Evolutionary conservation across 225 moss, liverwort and hornwort species (phyloP), one percentile per base, ranked within the genome.

Genomic region (Straminergon stramineum): DNA sequence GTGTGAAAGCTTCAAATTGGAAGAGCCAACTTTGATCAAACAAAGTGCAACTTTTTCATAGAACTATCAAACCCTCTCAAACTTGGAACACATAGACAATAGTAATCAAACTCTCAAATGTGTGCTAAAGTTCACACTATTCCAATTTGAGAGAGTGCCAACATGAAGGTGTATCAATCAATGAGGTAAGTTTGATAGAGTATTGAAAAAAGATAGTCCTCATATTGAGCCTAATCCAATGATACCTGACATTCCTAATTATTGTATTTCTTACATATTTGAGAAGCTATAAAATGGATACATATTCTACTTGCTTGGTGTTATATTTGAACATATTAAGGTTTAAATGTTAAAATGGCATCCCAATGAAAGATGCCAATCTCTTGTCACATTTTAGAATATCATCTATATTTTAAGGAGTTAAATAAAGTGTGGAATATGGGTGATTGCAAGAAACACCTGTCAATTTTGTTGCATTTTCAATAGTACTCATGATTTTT

Each of bases 221-320:
- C 5, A 7, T 18, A 3, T 48, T 30, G 30, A 48, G 1, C 1
- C 3, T 0, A 0, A 74, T 74, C 6, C 11, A 48, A 48, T 11
- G 17, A 18, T 4, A 11, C 11, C 18, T 48, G 10, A 0, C 30
- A 30, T 18, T 75, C 2, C 17, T 31, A 75, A 48, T 48, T 48
- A 10, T 75, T 30, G 28, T 43, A 74, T 10, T 3, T 30, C 30
- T 45, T 74, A 45, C 6, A 74, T 17, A 1, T 28, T 28, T 45
- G 5, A 45, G 5, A 74, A 74, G 28, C 4, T 74, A 74, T 3
- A 17, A 45, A 45, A 28, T 74, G 10, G 17, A 10, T 17, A 45
- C 2, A 15, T 45, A 27, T 28, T 73, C 3, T 73, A 5, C 2
- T 51, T 75, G 1, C 31, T 11, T 18, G 2, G 2, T 18, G 0